Evolutionary conservation across 305 asterid species (phyloP), one percentile per base, ranked within the genome.

Genomic region (Salvia sclarea): DNA sequence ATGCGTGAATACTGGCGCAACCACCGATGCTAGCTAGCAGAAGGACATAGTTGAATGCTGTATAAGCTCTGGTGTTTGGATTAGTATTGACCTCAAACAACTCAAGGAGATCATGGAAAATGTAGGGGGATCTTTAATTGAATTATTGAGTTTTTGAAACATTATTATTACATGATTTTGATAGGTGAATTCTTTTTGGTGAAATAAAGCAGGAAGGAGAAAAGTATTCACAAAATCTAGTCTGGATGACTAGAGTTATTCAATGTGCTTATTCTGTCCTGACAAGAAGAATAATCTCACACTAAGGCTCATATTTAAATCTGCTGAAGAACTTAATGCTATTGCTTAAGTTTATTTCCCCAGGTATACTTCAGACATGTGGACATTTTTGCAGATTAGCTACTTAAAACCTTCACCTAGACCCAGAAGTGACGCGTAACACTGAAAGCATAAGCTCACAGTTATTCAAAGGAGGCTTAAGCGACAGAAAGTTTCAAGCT

Each of bases 11-110:
- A 24, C 11, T 25, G 12, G 37, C 20, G 0, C 11, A 25, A 28
- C 24, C 65, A 68, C 33, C 73, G 56, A 59, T 8, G 45, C 44
- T 45, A 21, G 20, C 50, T 56, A 43, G 28, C 35, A 18, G 9
- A 28, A 4, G 58, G 58, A 45, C 33, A 45, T 56, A 45, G 66
- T 57, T 28, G 49, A 58, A 59, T 30, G 49, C 43, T 35, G 20
- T 5, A 40, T 67, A 55, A 31, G 49, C 60, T 44, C 59, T 31
- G 57, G 41, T 24, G 3, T 45, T 65, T 43, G 53, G 21, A 65
- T 65, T 64, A 48, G 31, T 52, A 52, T 52, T 22, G 16, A 52
- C 35, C 33, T 22, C 17, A 16, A 52, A 52, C 17, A 22, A 47
- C 18, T 44, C 58, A 30, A 47, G 45, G 18, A 30, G 59, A 28